Base-by-base conservation (phyloP, 1,284 basidiomycete genomes). In the Pseudozyma tsukubaensis region DNA sequence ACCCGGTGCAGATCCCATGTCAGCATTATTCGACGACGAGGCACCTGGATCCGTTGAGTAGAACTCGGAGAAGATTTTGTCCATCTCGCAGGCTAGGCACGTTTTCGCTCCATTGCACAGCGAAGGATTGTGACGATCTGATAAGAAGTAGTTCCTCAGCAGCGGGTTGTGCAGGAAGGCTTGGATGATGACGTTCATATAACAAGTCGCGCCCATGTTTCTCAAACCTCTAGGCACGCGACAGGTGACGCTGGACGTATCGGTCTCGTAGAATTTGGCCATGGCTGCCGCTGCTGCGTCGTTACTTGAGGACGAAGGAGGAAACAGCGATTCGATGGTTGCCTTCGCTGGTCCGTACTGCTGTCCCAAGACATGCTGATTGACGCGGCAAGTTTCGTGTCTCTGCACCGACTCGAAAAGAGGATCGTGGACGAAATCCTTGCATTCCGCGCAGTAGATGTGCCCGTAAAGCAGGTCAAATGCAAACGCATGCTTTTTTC, bases 21-120 rank as follows among this genome's bases (percentile, higher is more conserved):
- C 10, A 32, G 13, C 53, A 14, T 43, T 35, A 7, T 12, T 36
- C 24, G 49, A 54, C 7, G 43, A 32, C 39, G 43, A 2, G 42
- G 60, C 60, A 35, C 67, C 67, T 12, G 67, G 60, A 56, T 70
- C 67, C 21, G 60, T 52, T 91, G 34, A 53, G 43, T 54, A 59
- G 37, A 71, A 59, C 87, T 97, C 94, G 24, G 90, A 86, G 84
- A 96, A 96, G 6, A 97, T 88, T 72, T 89, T 90, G 85, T 98
- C 95, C 91, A 99, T 92, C 85, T 97, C 95, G 85, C 95, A 99
- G 60, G 92, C 94, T 54, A 92, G 91, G 85, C 95, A 99, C 36
- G 91, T 84, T 56, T 85, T 81, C 89, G 91, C 60, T 0, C 61
- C 63, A 1, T 85, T 92, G 93, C 66, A 90, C 83, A 77, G 86